Percentiles rank a stretch among this genome's conserved stretches.
Evolutionary conservation across 2,329 filamentous ascomycete genomes (phyloP).

Genomic region (Venturia asperata): DNA sequence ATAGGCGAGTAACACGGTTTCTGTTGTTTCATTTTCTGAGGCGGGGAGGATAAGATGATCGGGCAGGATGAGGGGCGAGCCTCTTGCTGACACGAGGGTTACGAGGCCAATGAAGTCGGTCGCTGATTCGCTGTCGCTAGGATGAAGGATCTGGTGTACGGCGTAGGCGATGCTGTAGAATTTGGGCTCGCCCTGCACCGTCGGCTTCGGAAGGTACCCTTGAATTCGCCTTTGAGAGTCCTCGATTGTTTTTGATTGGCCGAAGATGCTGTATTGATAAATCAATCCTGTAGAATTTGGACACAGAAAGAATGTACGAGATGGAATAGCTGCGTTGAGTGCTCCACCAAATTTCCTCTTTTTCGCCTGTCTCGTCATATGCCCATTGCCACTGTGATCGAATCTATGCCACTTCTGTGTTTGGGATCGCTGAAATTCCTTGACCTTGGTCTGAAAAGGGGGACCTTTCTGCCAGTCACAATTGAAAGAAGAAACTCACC

Average conservation of each 20-base stretch:
- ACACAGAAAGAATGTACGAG: no score
- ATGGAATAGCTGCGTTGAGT: no score
- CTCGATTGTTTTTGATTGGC: slow-evolving; percentile 25
- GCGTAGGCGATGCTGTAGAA: slow-evolving; percentile 26
- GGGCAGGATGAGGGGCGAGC: slow-evolving; percentile 22
- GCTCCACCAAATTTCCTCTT: no score
- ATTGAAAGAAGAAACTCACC: slow-evolving; percentile 24
- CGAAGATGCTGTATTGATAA: slow-evolving; percentile 23
- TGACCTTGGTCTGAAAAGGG: no score
- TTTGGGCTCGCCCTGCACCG: slow-evolving; percentile 21
- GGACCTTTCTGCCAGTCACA: not conserved
- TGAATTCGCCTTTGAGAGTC: slow-evolving; percentile 27
- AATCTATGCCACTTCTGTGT: no score
- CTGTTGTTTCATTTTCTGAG: slow-evolving; percentile 21
- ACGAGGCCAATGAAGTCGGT: slow-evolving; percentile 27
- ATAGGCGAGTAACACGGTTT: slow-evolving; percentile 24
- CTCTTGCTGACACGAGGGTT: slow-evolving; percentile 23
- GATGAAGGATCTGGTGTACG: slow-evolving; percentile 26
- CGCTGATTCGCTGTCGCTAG: slow-evolving; percentile 13
- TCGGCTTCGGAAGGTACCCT: slow-evolving; percentile 21
- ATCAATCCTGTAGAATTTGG: slow-evolving; percentile 1
- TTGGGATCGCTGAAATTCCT: no score
- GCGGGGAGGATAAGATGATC: slow-evolving; percentile 22
- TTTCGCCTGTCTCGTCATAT: no score
- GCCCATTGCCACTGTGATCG: no score